A percentile compares a stretch with the other conserved stretches of the same genome.
phyloP scores from a whole-genome alignment of 2,329 filamentous ascomycete species.

The Bipolaris cookei region DNA sequence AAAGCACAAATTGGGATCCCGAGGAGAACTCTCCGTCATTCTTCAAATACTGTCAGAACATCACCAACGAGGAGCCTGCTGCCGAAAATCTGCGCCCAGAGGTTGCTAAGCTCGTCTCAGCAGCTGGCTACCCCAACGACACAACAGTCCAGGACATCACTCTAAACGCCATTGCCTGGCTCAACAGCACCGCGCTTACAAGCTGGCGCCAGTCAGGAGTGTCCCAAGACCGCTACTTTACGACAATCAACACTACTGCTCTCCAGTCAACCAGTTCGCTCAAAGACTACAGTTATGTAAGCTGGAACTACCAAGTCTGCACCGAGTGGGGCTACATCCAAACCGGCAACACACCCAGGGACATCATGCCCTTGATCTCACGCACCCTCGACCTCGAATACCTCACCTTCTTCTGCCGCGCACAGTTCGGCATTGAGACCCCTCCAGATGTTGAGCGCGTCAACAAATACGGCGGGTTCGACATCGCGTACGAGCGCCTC shows the following conservation, averaged over 20 bases:
- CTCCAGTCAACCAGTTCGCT: conserved; percentile 26
- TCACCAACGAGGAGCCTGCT: conserved; percentile 54
- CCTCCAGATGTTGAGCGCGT: conserved; percentile 69
- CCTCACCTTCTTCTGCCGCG: conserved; percentile 65
- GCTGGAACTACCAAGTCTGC: conserved; percentile 64
- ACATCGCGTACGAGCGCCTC: conserved; percentile 75
- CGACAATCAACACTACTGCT: conserved; percentile 53
- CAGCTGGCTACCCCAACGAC: conserved; percentile 57
- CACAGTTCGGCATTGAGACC: conserved; percentile 71
- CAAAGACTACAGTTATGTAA: conserved; percentile 34
- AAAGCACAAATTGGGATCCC: conserved; percentile 64
- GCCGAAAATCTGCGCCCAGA: conserved; percentile 43
- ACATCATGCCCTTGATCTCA: conserved; percentile 73
- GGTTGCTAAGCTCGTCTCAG: conserved; percentile 55
- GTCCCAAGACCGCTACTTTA: conserved; percentile 61
- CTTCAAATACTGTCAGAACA: conserved; percentile 59
- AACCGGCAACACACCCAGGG: conserved; percentile 71
- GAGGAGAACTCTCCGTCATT: conserved; percentile 58
- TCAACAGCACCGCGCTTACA: conserved; percentile 54
- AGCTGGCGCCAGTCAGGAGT: conserved; percentile 44
- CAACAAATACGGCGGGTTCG: conserved; percentile 78
- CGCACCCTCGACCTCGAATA: conserved; percentile 71
- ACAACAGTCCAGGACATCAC: conserved; percentile 56
- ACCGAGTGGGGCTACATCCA: conserved; percentile 75
- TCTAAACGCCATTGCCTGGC: conserved; percentile 64